Base-by-base conservation (phyloP, 331 rosid genomes). In the Acacia pycnantha region DNA sequence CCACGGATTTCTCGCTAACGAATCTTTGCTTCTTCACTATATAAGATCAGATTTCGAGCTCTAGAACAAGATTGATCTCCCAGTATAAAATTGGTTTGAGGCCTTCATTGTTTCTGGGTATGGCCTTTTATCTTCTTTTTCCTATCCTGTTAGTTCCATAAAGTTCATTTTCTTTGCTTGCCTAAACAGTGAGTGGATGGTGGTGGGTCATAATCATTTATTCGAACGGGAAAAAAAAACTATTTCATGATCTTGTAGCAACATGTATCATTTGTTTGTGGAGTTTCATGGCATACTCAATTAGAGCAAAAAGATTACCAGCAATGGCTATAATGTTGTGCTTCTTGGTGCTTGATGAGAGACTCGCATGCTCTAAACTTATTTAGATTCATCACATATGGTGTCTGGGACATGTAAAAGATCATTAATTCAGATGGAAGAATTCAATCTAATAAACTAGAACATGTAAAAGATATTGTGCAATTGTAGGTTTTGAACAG, bases 181-280 rank as follows among this genome's bases (percentile, higher is more conserved):
- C 5, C 7, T 5, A 35, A 35, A 33, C 37, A 1, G 7, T 35
- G 40, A 35, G 40, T 35, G 40, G 8, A 35, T 35, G 1, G 40
- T 35, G 40, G 40, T 35, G 40, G 40, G 40, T 35, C 5, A 35
- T 4, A 35, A 35, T 35, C 40, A 35, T 35, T 5, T 35, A 35
- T 35, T 35, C 7, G 7, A 2, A n/a, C n/a, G n/a, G n/a, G n/a
- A n/a, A n/a, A n/a, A n/a, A n/a, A n/a, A n/a, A n/a, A n/a, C n/a
- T n/a, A n/a, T 31, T 35, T 35, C 40, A 35, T 35, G 40, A 35
- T 35, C 99, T 95, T 85, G 99, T 95, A 76, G 98, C 98, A 92
- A 98, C 98, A 85, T 89, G 90, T 84, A 95, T 93, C 99, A 95
- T 93, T 65, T 98, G 98, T 86, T 95, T 95, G 77, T 93, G 98